Conservation (phyloP, 352 stramenopile genomes). For the Globisporangium abappressorium region DNA sequence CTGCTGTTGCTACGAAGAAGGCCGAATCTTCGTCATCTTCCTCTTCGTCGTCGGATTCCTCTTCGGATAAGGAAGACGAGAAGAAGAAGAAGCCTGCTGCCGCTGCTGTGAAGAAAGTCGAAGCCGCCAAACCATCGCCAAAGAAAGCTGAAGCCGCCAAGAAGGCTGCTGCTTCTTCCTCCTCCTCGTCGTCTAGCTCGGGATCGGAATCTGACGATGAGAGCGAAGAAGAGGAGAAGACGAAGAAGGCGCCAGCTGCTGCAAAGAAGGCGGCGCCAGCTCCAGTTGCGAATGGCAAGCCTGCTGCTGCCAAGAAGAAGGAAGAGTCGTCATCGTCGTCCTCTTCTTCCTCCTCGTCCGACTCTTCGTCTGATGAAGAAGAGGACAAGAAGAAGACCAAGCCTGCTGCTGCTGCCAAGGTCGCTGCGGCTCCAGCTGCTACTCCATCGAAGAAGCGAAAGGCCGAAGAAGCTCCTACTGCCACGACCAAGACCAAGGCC, state of each 20-base stretch:
- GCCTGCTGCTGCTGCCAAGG: slow-evolving; percentile 24
- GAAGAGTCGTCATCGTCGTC: slow-evolving; percentile 25
- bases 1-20: slow-evolving; percentile 23
- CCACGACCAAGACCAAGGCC: slow-evolving; percentile 19
- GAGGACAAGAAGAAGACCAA: slow-evolving; percentile 27
- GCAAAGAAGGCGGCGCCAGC: slow-evolving; percentile 31
- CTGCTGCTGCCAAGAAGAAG: slow-evolving; percentile 19
- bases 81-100: slow-evolving; percentile 29
- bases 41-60: slow-evolving; percentile 25
- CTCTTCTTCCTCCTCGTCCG: slow-evolving; percentile 33
- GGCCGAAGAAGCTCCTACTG: slow-evolving; percentile 25
- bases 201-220: slow-evolving; percentile 53
- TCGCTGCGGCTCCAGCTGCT: slow-evolving; percentile 15
- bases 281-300: slow-evolving; percentile 21
- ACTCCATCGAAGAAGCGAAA: slow-evolving; percentile 53
- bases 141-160: slow-evolving; percentile 26
- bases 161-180: slow-evolving; percentile 24
- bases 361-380: slow-evolving; percentile 42
- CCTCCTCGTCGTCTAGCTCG: slow-evolving; percentile 32
- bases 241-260: slow-evolving; percentile 19
- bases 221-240: slow-evolving; percentile 36
- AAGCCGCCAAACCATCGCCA: slow-evolving; percentile 14
- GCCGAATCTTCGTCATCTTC: slow-evolving; percentile 23
- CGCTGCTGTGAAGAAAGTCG: slow-evolving; percentile 21
- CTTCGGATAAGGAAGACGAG: slow-evolving; percentile 38